Base-by-base conservation (phyloP, 805 yeast genomes). In the fission yeast (Schizosaccharomyces pombe) region DNA sequence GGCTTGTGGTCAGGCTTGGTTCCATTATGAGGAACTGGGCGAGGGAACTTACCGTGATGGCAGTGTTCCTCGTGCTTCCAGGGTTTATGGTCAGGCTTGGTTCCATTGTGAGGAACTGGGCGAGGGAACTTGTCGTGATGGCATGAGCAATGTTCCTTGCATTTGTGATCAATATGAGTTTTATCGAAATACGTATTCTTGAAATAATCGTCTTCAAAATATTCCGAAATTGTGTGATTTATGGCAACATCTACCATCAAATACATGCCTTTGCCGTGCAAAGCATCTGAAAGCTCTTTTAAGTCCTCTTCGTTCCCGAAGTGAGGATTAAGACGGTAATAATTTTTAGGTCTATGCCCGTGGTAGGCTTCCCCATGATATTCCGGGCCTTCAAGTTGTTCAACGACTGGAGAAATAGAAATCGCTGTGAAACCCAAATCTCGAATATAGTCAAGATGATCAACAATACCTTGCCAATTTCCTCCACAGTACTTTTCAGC, bases 231-330 rank as follows among this genome's bases (percentile, higher is more conserved):
- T n/a, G n/a, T n/a, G n/a, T 55, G 51, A 39, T 55, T 55, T 9
- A 55, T 29, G 2, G 53, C 57, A 11, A 55, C 37, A 34, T 55
- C 56, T 6, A 55, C 56, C 56, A 55, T 55, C 33, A 55, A 30
- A 8, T 29, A 54, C 55, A 55, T 55, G 16, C 47, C 56, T 9
- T 56, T 56, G 16, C 26, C 30, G 31, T 55, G 56, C 14, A 53
- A 40, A 14, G 54, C 52, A 16, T 34, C 12, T 1, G 52, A 43
- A 14, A 55, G 56, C 9, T 37, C 47, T 31, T 37, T 34, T 32
- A 55, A 51, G 22, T 52, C 55, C 9, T 22, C 52, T n/a, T 30
- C 49, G 12, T 19, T 53, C 1, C 56, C 52, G 28, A 54, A 37
- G 28, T 30, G 54, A 32, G 40, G 4, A 33, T 52, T 52, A 14